Conservation (phyloP, 768 basidiomycete genomes). For the Gymnopilus dilepis region DNA sequence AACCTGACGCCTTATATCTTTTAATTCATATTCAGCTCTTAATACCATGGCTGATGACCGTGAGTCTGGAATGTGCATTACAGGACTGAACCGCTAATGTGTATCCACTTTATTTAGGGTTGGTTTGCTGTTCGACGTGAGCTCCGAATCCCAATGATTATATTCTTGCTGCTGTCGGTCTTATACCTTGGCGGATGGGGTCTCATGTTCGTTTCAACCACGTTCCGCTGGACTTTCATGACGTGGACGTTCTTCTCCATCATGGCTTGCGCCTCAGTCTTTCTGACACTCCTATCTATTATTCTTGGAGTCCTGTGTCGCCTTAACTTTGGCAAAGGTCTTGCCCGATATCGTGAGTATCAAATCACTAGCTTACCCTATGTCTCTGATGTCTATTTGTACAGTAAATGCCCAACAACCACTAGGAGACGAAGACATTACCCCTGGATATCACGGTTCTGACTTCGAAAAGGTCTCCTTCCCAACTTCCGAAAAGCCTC, state of each 20-base stretch:
- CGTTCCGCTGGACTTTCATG: constrained; percentile 78
- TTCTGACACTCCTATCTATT: constrained; percentile 59
- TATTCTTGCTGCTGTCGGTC: constrained; percentile 65
- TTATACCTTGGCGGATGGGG: constrained; percentile 73
- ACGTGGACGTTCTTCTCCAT: constrained; percentile 78
- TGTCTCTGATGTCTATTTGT: constrained; percentile 7
- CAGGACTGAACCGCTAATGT: constrained; percentile 8
- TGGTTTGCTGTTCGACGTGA: constrained; percentile 81
- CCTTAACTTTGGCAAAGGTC: constrained; percentile 79
- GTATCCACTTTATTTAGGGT: constrained; percentile 45
- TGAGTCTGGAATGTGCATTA: constrained; percentile 31
- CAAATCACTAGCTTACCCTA: neutral
- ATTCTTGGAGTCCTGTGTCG: constrained; percentile 70
- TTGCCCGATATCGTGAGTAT: constrained; percentile 66
- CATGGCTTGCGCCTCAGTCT: constrained; percentile 61
- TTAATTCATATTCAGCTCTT: constrained; percentile 49
- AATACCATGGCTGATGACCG: constrained; percentile 71
- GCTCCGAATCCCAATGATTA: constrained; percentile 57
- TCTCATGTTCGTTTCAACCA: constrained; percentile 71
- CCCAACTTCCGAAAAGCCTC: constrained; percentile 54
- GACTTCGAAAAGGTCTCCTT: constrained; percentile 67
- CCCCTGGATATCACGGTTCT: constrained; percentile 39
- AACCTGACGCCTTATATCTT: neutral
- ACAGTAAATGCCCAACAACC: constrained; percentile 63
- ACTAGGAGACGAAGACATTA: constrained; percentile 35